Evolutionary conservation across 345 rosid genomes (phyloP), one percentile per base, ranked within the genome.

Genomic region (Orychophragmus violaceus): DNA sequence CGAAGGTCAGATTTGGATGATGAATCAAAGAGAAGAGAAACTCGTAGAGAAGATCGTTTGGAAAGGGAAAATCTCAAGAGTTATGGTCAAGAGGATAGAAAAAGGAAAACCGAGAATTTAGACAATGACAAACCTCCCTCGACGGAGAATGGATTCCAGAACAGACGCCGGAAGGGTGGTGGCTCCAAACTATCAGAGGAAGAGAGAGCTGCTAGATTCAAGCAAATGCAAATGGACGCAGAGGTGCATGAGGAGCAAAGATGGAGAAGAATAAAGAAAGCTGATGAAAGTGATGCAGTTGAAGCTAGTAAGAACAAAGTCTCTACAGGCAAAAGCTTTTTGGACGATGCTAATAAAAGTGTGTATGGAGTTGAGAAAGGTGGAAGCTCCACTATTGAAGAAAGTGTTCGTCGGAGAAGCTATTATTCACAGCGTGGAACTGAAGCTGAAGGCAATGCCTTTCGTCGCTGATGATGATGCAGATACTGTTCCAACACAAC

Each of bases 191-290:
- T 94, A 45, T 75, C 97, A 27, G 96, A 85, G 77, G 93, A 87
- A 70, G 96, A 94, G 70, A 82, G 88, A 76, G 91, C 89, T 62
- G 91, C 93, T 42, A 88, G 77, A 76, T 74, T 94, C 50, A 70
- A 57, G 62, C 86, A 84, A 80, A 91, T 94, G 99, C 95, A 84
- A 77, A 71, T 35, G 67, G 85, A 91, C 77, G 99, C 96, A 32
- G 91, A 87, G 81, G 70, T 91, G 75, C 95, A 94, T 10, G 97
- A 90, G 64, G 97, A 88, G 62, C 95, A 90, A 52, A 88, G 99
- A 70, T 90, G 95, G 95, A 90, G 80, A 74, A 87, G 97, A 19
- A 50, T 94, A 75, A 88, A 76, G 82, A 90, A 80, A 72, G 96
- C 95, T 1, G 97, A 85, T 9, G 96, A 89, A 33, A 83, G 76